Conservation (phyloP, 495 filamentous ascomycete genomes). For the Neurospora sp. region DNA sequence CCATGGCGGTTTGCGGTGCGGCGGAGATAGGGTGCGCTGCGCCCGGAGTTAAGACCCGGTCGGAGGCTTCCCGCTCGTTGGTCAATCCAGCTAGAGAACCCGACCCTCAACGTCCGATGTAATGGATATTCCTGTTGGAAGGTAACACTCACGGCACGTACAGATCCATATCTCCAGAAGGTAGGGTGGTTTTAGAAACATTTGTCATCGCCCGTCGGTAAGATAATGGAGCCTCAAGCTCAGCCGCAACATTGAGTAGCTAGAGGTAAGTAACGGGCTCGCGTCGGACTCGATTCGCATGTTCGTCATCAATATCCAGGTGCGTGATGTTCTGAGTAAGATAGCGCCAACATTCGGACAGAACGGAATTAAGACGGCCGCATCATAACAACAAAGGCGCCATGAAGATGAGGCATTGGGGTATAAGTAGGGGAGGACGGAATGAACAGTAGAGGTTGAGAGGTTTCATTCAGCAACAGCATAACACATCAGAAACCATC, state of each 20-base stretch:
- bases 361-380: neutral
- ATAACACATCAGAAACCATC: neutral
- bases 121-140: neutral
- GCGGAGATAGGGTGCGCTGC: neutral
- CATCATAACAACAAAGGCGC: neutral
- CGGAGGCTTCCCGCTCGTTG: neutral
- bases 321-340: neutral
- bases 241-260: neutral
- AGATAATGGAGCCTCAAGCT: neutral
- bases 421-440: neutral
- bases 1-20: neutral
- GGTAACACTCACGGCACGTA: too few species aligned
- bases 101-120: neutral
- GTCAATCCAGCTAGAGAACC: neutral
- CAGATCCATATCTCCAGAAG: neutral
- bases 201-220: neutral
- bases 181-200: neutral
- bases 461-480: neutral
- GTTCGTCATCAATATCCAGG: neutral
- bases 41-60: neutral
- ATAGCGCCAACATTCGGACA: neutral
- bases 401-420: neutral
- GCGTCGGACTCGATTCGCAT: neutral
- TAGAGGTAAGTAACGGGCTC: too few species aligned
- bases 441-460: neutral